Conservation (phyloP, 164 flowering plant species). For the Stephania yunnanensis region DNA sequence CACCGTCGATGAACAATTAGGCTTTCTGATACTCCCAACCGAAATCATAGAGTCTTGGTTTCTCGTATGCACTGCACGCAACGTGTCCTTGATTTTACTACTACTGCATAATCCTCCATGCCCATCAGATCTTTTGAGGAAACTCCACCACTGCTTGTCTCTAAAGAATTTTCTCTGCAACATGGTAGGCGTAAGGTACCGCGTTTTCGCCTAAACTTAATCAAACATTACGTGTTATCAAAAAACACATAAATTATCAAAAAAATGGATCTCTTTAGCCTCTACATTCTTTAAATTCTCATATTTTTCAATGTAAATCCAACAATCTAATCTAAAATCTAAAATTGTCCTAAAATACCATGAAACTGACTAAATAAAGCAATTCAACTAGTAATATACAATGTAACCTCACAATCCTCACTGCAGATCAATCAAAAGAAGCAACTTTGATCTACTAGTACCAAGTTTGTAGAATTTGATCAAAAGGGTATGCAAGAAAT, state of each 20-base stretch:
- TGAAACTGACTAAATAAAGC: too few species aligned
- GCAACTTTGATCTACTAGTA: neutral
- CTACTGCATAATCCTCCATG: constrained; percentile 69
- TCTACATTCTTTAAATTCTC: too few species aligned
- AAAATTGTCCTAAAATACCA: too few species aligned
- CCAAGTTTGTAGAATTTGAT: too few species aligned
- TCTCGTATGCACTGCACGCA: constrained; percentile 40
- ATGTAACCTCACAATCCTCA: neutral
- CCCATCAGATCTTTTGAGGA: constrained; percentile 72
- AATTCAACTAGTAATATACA: too few species aligned
- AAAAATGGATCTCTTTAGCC: too few species aligned
- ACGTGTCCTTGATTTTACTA: constrained; percentile 41
- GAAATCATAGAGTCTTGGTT: constrained; percentile 28
- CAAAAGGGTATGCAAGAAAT: too few species aligned
- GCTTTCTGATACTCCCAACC: neutral
- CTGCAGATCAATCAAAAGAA: neutral
- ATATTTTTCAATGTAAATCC: too few species aligned
- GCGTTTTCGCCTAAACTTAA: neutral
- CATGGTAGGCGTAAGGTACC: neutral
- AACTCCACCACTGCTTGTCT: constrained; percentile 84
- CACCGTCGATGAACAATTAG: neutral
- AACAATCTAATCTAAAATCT: too few species aligned
- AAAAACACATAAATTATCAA: too few species aligned
- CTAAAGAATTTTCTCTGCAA: constrained; percentile 51
- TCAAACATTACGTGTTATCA: too few species aligned